Conservation (phyloP, 345 rosid genomes). For the Leavenworthia alabamica region DNA sequence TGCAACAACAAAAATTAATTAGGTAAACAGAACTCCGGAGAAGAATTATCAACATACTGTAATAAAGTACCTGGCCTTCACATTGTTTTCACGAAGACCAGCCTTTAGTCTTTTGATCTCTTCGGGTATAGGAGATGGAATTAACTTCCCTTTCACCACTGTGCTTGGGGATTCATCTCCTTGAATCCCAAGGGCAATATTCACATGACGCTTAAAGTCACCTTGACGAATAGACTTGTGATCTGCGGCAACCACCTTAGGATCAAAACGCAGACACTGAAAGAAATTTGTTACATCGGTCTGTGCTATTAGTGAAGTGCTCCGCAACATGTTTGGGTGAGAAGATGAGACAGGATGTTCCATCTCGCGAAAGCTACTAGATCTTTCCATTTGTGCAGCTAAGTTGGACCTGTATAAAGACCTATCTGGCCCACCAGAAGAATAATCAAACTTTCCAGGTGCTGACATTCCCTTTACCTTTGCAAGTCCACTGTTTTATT, state of each 20-base stretch:
- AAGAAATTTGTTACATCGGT: conserved; percentile 67
- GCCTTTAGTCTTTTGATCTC: conserved; percentile 66
- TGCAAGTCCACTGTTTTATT: conserved; percentile 38
- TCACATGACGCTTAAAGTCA: conserved; percentile 61
- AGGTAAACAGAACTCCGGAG: conserved; percentile 22
- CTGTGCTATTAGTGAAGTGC: conserved; percentile 52
- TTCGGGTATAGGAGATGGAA: conserved; percentile 51
- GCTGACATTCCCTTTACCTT: conserved; percentile 64
- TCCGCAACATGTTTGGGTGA: conserved; percentile 59
- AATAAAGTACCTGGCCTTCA: conserved; percentile 78
- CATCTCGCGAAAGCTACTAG: conserved; percentile 79
- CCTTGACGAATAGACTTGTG: conserved; percentile 70
- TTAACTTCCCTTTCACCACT: conserved; percentile 52
- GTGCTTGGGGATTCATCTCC: conserved; percentile 63
- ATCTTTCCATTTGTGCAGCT: conserved; percentile 70
- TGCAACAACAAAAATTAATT: conserved; percentile 37
- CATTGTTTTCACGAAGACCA: conserved; percentile 56
- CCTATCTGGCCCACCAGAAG: conserved; percentile 86
- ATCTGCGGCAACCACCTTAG: conserved; percentile 65
- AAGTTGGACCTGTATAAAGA: conserved; percentile 73
- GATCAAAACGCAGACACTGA: conserved; percentile 66
- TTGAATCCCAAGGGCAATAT: conserved; percentile 67
- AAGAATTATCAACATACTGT: conserved; percentile 14
- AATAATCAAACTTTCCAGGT: conserved; percentile 76
- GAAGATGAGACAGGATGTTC: conserved; percentile 67